Conservation (phyloP, 805 yeast species). For the Priceomyces haplophilus region DNA sequence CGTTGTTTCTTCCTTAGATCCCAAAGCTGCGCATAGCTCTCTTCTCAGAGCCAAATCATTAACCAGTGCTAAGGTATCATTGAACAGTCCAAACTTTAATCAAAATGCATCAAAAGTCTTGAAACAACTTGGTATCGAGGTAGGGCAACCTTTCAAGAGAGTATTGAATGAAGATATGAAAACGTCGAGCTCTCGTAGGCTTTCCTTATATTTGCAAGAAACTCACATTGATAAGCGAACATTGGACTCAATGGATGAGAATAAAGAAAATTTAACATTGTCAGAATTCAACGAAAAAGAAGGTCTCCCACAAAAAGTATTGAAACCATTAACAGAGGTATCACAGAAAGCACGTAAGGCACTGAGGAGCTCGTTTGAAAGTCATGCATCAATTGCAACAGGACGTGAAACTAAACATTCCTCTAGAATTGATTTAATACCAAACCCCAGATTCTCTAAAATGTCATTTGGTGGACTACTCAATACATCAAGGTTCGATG, state of each 20-base stretch:
- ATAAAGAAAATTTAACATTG: constrained; percentile 17
- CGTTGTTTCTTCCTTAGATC: constrained; percentile 32
- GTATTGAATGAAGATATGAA: constrained; percentile 22
- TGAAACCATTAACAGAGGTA: constrained; percentile 7
- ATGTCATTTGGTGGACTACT: constrained; percentile 40
- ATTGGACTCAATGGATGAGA: constrained; percentile 7
- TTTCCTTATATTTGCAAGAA: constrained; percentile 19
- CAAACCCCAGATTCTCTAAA: constrained; percentile 43
- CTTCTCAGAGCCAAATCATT: constrained; percentile 37
- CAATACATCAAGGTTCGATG: constrained; percentile 11
- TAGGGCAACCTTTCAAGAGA: constrained; percentile 12
- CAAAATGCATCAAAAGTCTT: constrained; percentile 32
- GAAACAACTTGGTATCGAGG: constrained; percentile 37
- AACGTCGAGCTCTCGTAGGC: constrained; percentile 37
- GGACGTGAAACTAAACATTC: background rate
- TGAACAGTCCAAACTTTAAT: constrained; percentile 12
- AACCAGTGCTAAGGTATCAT: constrained; percentile 24
- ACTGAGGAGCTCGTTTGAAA: constrained; percentile 3
- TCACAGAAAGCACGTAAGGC: constrained; percentile 20
- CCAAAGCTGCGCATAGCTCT: constrained; percentile 26
- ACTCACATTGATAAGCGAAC: constrained; percentile 7
- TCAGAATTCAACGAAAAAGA: constrained; percentile 14
- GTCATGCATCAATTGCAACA: background rate
- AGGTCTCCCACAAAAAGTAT: constrained; percentile 2
- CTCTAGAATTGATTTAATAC: constrained; percentile 23